phyloP scores from a whole-genome alignment of 1,284 basidiomycete genomes.

The Papiliotrema laurentii region DNA sequence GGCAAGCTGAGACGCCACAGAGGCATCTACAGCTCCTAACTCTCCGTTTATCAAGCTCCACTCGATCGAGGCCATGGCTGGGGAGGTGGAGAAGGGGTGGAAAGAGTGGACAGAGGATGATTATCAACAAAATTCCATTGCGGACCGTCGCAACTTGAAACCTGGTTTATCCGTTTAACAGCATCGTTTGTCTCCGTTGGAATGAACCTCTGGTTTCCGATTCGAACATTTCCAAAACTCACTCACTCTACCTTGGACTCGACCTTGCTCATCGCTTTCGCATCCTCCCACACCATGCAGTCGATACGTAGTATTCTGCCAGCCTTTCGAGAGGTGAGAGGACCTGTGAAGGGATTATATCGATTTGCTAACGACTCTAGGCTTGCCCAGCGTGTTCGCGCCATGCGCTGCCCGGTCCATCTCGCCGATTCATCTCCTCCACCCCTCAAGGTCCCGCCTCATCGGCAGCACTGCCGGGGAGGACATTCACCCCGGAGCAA shows the following conservation, averaged over 20 bases:
- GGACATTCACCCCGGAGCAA: conserved; percentile 9
- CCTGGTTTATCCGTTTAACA: too few species aligned
- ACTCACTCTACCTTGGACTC: too few species aligned
- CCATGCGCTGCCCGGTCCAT: not conserved
- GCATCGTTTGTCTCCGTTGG: too few species aligned
- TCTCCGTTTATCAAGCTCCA: not conserved
- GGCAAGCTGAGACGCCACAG: conserved; percentile 14
- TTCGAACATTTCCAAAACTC: too few species aligned
- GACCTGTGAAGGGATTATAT: not conserved
- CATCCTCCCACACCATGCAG: not conserved
- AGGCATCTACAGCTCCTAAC: not conserved
- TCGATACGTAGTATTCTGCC: not conserved
- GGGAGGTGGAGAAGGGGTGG: too few species aligned
- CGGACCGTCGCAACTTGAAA: too few species aligned
- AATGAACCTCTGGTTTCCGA: too few species aligned
- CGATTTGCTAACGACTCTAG: not conserved
- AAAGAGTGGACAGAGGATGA: too few species aligned
- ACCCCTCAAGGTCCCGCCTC: not conserved
- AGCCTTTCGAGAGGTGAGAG: not conserved
- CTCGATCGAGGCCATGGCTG: not conserved
- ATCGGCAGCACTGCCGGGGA: conserved; percentile 5
- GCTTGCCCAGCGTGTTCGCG: not conserved
- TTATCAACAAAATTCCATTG: too few species aligned
- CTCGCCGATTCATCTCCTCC: not conserved
- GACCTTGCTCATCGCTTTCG: not conserved